Evolutionary conservation across 495 filamentous ascomycete species (phyloP), one percentile per base, ranked within the genome.

Genomic region (Filosporella fistucella): DNA sequence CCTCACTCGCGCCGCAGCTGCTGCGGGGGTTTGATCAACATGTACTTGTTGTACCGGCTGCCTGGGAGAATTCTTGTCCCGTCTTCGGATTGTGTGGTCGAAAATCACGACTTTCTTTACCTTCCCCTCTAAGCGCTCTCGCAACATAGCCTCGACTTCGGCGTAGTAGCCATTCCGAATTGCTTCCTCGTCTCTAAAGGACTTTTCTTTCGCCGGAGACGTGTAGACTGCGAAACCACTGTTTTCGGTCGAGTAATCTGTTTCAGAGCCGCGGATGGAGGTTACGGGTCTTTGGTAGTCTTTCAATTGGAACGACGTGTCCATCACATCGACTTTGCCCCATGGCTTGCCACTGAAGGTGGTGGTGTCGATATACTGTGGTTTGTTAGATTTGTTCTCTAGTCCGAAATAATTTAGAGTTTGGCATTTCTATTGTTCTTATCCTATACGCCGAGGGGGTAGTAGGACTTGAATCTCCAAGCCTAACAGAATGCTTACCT

Each of bases 101-200:
- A 46, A 46, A 16, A 46, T 46, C 2, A 46, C 43, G 3, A 46
- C 43, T 26, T 46, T 46, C 43, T 46, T 46, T 3, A 46, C 32
- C 14, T 46, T 46, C 6, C 43, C 43, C 1, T 30, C 32, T 6
- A 46, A 22, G 13, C 33, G 30, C 22, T 46, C 33, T n/a, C 32
- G 30, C 3, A 46, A 17, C 30, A 46, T 36, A n/a, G 30, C 30
- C 14, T 46, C 43, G 3, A 46, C 43, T n/a, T 46, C 43, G 20
- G 43, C 26, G 14, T 46, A 46, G 22, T 46, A 46, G 30, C 32
- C n/a, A 0, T 37, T 37, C 4, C 43, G 30, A 18, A 46, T 37
- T 10, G 30, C 23, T 7, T 30, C 21, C 1, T 46, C 43, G 14
- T 46, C 43, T 0, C 20, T 46, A 14, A 46, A 46, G 10, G 12